phyloP scores from a whole-genome alignment of 306 rosid species.

The Vachellia pachyceras region DNA sequence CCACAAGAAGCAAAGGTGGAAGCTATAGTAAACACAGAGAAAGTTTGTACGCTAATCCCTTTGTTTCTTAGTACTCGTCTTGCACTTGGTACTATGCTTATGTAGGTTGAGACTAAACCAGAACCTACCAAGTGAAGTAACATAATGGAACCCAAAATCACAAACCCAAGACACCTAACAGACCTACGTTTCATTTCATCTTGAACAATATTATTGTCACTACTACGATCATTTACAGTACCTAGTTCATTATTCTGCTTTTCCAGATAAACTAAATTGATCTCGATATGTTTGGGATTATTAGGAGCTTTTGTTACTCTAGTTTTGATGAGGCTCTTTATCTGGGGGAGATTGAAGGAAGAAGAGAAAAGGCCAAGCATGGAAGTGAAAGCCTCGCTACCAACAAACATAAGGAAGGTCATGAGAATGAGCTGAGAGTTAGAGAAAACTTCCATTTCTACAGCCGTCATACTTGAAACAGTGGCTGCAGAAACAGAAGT shows the following conservation, averaged over 20 bases:
- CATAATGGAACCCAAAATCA: slow-evolving; percentile 44
- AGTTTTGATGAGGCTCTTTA: neutral
- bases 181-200: slow-evolving; percentile 27
- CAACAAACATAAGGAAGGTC: slow-evolving; percentile 61
- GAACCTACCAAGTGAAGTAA: slow-evolving; percentile 40
- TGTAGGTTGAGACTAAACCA: slow-evolving; percentile 28
- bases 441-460: slow-evolving; percentile 70
- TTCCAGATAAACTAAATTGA: slow-evolving; percentile 25
- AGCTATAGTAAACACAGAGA: slow-evolving; percentile 59
- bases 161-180: slow-evolving; percentile 29
- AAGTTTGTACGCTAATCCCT: slow-evolving; percentile 53
- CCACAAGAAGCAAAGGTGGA: slow-evolving; percentile 79
- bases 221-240: neutral
- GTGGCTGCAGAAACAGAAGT: slow-evolving; percentile 81
- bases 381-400: slow-evolving; percentile 78
- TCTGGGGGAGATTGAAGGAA: neutral
- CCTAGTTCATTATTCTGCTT: neutral
- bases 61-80: slow-evolving; percentile 40
- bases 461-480: slow-evolving; percentile 69
- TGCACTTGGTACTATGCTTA: slow-evolving; percentile 39
- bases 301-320: neutral
- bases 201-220: neutral
- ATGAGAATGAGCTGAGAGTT: slow-evolving; percentile 57
- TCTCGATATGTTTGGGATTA: slow-evolving; percentile 34
- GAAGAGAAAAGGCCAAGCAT: slow-evolving; percentile 44